Base-by-base conservation (phyloP, 2,329 filamentous ascomycete species). In the Arthrobotrys iridis region DNA sequence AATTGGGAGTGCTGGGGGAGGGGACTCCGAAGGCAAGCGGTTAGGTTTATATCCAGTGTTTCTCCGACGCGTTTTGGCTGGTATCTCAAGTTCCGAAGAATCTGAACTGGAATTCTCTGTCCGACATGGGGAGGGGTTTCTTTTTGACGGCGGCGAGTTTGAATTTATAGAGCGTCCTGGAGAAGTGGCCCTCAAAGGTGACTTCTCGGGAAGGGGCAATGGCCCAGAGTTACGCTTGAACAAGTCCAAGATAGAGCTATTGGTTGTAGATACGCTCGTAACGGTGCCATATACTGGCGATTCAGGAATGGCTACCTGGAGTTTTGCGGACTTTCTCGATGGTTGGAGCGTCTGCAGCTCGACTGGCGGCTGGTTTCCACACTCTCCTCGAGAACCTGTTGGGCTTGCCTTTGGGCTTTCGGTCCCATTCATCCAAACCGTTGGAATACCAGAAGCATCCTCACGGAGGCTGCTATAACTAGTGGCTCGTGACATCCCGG, bases 341-440 rank as follows among this genome's bases (percentile, higher is more conserved):
- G 43, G 57, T 30, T 13, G 35, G 10, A 66, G 62, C 0, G 52
- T 55, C 20, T 60, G 26, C 3, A 57, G 7, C 45, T 74, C 62
- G 8, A 60, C 11, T 5, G 48, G 15, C 1, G 24, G 35, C 2
- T 62, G n/a, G n/a, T 45, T 50, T 18, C 10, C 48, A 50, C 66
- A 52, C 8, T 63, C 57, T 2, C 11, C 57, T 26, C 57, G 33
- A 33, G 40, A 24, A 45, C 41, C n/a, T 28, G 68, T 75, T 5
- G 71, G 71, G 35, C 71, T 68, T 35, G 55, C 63, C 40, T 66
- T 66, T 6, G 71, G 71, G 28, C 71, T 75, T 33, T 75, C 71
- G 10, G 50, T 30, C 4, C 55, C 71, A n/a, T 75, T 75, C 18
- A 41, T 75, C 71, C 71, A 75, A n/a, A 75, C 55, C 2, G 24